Evolutionary conservation across 2,329 filamentous ascomycete species (phyloP).

Genomic region (Leptoxyphium fumago): DNA sequence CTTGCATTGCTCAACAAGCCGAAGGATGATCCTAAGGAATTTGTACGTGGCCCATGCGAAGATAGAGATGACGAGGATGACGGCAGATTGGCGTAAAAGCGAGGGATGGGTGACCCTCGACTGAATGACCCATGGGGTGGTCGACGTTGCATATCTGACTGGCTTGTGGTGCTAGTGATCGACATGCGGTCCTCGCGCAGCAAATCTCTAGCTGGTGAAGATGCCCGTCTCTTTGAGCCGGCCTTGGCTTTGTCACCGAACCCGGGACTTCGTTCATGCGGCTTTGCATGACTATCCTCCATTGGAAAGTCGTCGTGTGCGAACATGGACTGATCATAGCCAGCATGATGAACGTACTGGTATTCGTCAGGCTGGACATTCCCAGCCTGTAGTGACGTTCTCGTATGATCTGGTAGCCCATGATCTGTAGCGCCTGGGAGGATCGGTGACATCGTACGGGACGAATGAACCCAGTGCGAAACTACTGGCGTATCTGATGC

Average conservation of each 20-base stretch:
- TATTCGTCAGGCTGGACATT: slow-evolving; percentile 26
- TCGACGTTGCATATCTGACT: slow-evolving; percentile 37
- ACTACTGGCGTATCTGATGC: slow-evolving; percentile 26
- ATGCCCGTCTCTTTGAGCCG: slow-evolving; percentile 50
- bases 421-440: slow-evolving; percentile 31
- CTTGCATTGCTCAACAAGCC: slow-evolving; percentile 43
- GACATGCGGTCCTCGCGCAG: slow-evolving; percentile 31
- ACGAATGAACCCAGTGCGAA: slow-evolving; percentile 24
- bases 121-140: slow-evolving; percentile 31
- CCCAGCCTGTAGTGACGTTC: slow-evolving; percentile 23
- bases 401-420: slow-evolving; percentile 10
- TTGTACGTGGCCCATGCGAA: slow-evolving; percentile 45
- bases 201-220: slow-evolving; percentile 46
- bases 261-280: slow-evolving; percentile 36
- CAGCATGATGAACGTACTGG: slow-evolving; percentile 40
- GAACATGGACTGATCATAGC: slow-evolving; percentile 47
- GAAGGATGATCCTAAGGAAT: slow-evolving; percentile 47
- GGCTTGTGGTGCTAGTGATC: slow-evolving; percentile 27
- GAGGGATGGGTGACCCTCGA: slow-evolving; percentile 41
- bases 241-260: slow-evolving; percentile 33
- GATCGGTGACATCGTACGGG: slow-evolving; percentile 29
- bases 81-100: slow-evolving; percentile 38
- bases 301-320: slow-evolving; percentile 34
- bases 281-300: slow-evolving; percentile 38
- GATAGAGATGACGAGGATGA: slow-evolving; percentile 52